A percentile compares a stretch with the other conserved stretches of the same genome.
Conservation (phyloP, 306 rosid genomes). For the Myrica gale region DNA sequence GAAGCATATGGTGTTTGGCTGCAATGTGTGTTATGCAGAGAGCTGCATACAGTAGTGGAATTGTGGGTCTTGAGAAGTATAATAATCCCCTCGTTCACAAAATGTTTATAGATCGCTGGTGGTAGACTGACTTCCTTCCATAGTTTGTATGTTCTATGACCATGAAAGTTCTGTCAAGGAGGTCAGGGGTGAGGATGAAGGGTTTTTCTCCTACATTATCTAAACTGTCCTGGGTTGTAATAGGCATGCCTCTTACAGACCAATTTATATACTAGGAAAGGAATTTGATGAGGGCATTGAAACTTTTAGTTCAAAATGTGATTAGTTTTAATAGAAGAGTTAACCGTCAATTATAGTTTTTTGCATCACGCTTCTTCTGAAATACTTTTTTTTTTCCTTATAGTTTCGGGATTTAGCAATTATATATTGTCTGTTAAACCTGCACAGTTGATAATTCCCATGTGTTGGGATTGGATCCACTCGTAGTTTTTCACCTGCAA, state of each 20-base stretch:
- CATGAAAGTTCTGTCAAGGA: background rate
- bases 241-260: background rate
- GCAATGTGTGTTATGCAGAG: background rate
- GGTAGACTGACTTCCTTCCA: background rate
- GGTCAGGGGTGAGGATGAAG: background rate
- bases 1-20: constrained; percentile 9
- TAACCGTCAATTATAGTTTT: background rate
- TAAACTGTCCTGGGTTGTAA: background rate
- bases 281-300: background rate
- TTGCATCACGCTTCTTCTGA: background rate
- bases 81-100: background rate
- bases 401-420: background rate
- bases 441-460: background rate
- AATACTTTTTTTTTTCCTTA: background rate
- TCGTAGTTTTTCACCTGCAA: background rate
- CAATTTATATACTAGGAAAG: background rate
- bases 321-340: background rate
- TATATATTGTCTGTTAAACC: background rate
- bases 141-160: background rate
- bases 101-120: background rate
- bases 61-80: background rate
- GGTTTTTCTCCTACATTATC: background rate
- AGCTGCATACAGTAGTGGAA: background rate
- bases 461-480: background rate
- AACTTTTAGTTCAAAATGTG: background rate